These are phyloP conservation scores for Nigrograna mackinnonii DNA, from an alignment of 2,329 filamentous ascomycete genomes.

Conservation along the genomic window DNA sequence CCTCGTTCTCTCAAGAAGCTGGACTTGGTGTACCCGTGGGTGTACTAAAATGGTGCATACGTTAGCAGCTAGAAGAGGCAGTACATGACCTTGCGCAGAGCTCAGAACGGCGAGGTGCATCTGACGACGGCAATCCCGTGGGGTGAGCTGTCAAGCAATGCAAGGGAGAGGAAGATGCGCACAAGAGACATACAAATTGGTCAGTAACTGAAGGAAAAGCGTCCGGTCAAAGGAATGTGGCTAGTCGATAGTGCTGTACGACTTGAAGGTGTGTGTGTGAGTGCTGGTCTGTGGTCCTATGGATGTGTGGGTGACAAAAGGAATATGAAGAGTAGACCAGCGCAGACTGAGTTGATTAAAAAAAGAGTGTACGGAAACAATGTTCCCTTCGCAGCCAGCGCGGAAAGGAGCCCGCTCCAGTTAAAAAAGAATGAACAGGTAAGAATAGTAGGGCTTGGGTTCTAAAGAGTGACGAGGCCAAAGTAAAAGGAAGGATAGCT, in stretches of 20 bases:
- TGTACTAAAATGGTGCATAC: constrained; percentile 17
- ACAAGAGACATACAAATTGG: constrained; percentile 29
- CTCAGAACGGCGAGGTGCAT: constrained; percentile 22
- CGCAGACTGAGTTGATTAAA: too few species aligned
- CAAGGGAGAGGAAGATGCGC: constrained; percentile 28
- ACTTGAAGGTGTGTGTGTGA: constrained; percentile 18
- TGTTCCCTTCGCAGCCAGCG: constrained; percentile 41
- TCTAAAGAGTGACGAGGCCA: constrained; percentile 44
- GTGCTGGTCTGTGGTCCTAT: constrained; percentile 7
- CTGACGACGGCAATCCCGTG: constrained; percentile 21
- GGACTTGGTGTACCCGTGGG: constrained; percentile 23
- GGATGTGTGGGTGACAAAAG: constrained; percentile 26
- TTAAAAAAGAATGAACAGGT: constrained; percentile 30
- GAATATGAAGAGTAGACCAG: constrained; percentile 16
- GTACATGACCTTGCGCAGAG: constrained; percentile 15
- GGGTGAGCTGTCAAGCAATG: constrained; percentile 18
- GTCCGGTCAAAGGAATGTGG: constrained; percentile 38
- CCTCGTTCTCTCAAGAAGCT: constrained; percentile 27
- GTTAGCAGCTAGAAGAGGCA: constrained; percentile 30
- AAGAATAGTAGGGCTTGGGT: constrained; percentile 32
- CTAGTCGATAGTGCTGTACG: constrained; percentile 37
- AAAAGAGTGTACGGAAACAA: constrained; percentile 46
- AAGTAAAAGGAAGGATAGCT: constrained; percentile 36
- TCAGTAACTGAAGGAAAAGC: constrained; percentile 21
- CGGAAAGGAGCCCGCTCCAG: constrained; percentile 44